Evolutionary conservation across 225 moss, liverwort and hornwort genomes (phyloP), one percentile per base, ranked within the genome.

Genomic region (Climacium dendroides): DNA sequence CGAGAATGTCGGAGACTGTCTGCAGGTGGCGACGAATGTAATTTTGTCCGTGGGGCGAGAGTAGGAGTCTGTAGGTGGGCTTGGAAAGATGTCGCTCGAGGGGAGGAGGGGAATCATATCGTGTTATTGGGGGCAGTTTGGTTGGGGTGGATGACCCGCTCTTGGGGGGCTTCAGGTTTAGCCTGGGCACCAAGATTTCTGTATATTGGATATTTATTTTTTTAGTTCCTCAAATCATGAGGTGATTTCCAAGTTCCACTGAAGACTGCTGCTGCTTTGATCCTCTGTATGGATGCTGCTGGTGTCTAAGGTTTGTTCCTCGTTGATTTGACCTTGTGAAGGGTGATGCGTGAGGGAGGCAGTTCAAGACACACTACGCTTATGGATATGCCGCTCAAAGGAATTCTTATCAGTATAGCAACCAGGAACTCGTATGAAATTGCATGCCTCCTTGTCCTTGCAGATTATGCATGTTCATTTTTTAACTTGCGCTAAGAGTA

Each of bases 171-270:
- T 88, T 77, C 84, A 76, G 75, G 75, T 86, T 67, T 79, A 79
- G 84, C 81, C 86, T 70, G 76, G 80, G 88, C 90, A 86, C 92
- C 86, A 84, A 88, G 86, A 86, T 90, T 90, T 84, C 92, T 92
- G 92, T 92, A 92, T 90, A 92, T 92, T 92, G 87, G 86, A 90
- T 92, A 90, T 88, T 88, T 92, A 88, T 90, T 90, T 90, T 78
- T 90, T 90, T 83, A 88, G 83, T 75, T 90, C 92, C 92, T 92
- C 90, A 72, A 92, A 92, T 88, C 88, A 92, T 88, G 92, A 90
- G 92, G 92, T 83, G 64, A 88, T 90, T 92, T 92, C 88, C 84
- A 84, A 84, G 70, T 83, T 80, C 71, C 59, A 83, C 59, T 29
- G n/a, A 20, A 78, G 77, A 39, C 48, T 37, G 32, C 69, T 85